Conservation (phyloP, 495 filamentous ascomycete species). For the Hypomontagnella monticulosa region DNA sequence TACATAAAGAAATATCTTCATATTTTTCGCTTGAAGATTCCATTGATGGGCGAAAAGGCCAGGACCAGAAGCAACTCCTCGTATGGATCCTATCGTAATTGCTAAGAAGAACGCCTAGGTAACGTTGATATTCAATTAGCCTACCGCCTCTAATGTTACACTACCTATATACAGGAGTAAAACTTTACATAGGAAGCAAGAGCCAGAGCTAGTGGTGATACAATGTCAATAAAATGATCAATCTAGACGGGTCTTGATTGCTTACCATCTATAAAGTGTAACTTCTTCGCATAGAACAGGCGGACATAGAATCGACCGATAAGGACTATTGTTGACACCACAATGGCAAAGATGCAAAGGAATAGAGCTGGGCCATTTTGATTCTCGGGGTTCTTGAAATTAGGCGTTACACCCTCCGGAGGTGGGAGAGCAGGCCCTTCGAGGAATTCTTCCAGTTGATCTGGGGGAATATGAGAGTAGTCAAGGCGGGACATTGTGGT, state of each 20-base stretch:
- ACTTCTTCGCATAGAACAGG: constrained; percentile 25
- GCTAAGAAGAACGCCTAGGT: constrained; percentile 27
- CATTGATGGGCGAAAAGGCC: constrained; percentile 49
- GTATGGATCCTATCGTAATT: constrained; percentile 24
- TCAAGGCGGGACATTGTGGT: too few species aligned
- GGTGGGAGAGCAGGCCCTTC: constrained; percentile 40
- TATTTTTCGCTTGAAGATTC: constrained; percentile 36
- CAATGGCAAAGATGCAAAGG: constrained; percentile 29
- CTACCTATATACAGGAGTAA: too few species aligned
- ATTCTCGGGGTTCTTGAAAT: constrained; percentile 44
- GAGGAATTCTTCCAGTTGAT: constrained; percentile 31
- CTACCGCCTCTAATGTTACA: constrained; percentile 8
- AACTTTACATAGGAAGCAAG: constrained; percentile 39
- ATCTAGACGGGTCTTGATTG: neutral
- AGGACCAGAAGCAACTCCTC: constrained; percentile 21
- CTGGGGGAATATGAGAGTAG: constrained; percentile 30
- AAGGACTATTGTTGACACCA: constrained; percentile 27
- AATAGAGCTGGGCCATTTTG: constrained; percentile 38
- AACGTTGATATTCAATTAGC: neutral
- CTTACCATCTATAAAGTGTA: constrained; percentile 42
- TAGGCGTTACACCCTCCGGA: constrained; percentile 32
- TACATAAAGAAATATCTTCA: too few species aligned
- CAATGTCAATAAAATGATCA: neutral
- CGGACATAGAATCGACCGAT: constrained; percentile 36
- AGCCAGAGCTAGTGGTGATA: constrained; percentile 38